Conservation (phyloP, 2,329 filamentous ascomycete genomes). For the Paecilomyces variotii region DNA sequence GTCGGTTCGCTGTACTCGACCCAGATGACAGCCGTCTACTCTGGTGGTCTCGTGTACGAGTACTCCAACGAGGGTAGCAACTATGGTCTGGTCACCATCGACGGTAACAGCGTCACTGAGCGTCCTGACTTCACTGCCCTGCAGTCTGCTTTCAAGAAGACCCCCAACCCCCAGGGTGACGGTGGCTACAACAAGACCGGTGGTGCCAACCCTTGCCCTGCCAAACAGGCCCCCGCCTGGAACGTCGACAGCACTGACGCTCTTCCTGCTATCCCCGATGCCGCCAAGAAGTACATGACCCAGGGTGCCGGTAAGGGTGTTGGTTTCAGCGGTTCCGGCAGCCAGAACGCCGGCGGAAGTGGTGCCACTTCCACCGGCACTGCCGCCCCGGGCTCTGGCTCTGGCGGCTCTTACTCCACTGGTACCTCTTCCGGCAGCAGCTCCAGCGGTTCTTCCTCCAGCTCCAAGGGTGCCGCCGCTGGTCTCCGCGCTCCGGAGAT, state of each 20-base stretch:
- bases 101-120: slow-evolving; percentile 48
- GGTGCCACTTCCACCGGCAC: slow-evolving; percentile 43
- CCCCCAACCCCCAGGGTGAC: slow-evolving; percentile 46
- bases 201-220: slow-evolving; percentile 47
- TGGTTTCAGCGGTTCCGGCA: slow-evolving; percentile 49
- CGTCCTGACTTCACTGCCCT: slow-evolving; percentile 56
- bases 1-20: slow-evolving; percentile 67
- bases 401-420: slow-evolving; percentile 18
- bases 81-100: slow-evolving; percentile 70
- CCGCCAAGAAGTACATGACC: slow-evolving; percentile 49
- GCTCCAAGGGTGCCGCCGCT: slow-evolving; percentile 36
- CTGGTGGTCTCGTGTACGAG: slow-evolving; percentile 92
- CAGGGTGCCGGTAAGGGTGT: slow-evolving; percentile 50
- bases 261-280: slow-evolving; percentile 51
- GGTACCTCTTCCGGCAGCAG: slow-evolving; percentile 23
- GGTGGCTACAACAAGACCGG: slow-evolving; percentile 53
- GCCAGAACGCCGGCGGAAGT: slow-evolving; percentile 38
- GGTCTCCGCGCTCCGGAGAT: slow-evolving; percentile 38
- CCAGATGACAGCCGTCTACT: slow-evolving; percentile 85
- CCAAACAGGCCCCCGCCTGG: slow-evolving; percentile 46
- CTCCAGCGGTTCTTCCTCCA: slow-evolving; percentile 15
- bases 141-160: slow-evolving; percentile 43
- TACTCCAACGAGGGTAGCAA: slow-evolving; percentile 78
- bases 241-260: slow-evolving; percentile 41
- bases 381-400: slow-evolving; percentile 41